These are phyloP conservation scores for Sclerospora graminicola DNA, from an alignment of 352 stramenopile genomes.

Conservation along the genomic window DNA sequence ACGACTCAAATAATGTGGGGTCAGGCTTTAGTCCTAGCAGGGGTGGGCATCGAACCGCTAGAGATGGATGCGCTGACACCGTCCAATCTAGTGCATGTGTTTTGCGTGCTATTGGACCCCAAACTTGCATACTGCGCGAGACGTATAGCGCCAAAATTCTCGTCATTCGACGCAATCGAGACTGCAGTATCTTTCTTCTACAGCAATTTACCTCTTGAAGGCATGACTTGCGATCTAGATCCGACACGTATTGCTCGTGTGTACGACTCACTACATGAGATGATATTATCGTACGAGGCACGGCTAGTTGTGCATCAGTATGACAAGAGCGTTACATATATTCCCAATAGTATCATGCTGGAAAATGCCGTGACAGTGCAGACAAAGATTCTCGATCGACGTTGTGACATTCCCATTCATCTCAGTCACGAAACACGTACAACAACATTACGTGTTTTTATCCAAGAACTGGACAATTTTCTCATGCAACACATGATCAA, in stretches of 20 bases:
- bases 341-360: too few species aligned
- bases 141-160: constrained; percentile 30
- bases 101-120: constrained; percentile 25
- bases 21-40: constrained; percentile 31
- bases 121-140: constrained; percentile 29
- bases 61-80: constrained; percentile 33
- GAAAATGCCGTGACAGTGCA: too few species aligned
- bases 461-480: too few species aligned
- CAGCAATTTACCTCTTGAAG: constrained; percentile 40
- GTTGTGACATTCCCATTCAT: too few species aligned
- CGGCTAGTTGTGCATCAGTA: constrained; percentile 42
- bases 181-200: constrained; percentile 50
- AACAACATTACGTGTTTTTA: too few species aligned
- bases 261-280: constrained; percentile 42
- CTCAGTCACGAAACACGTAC: too few species aligned
- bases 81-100: constrained; percentile 32
- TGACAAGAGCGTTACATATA: too few species aligned
- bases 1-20: constrained; percentile 42
- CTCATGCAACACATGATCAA: too few species aligned
- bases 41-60: constrained; percentile 30
- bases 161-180: constrained; percentile 28
- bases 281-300: constrained; percentile 74
- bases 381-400: too few species aligned
- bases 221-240: constrained; percentile 69
- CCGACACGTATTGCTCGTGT: constrained; percentile 49